Evolutionary conservation across 129 eudicot genomes (phyloP), one percentile per base, ranked within the genome.

Genomic region (Chrysanthemum makinoi): DNA sequence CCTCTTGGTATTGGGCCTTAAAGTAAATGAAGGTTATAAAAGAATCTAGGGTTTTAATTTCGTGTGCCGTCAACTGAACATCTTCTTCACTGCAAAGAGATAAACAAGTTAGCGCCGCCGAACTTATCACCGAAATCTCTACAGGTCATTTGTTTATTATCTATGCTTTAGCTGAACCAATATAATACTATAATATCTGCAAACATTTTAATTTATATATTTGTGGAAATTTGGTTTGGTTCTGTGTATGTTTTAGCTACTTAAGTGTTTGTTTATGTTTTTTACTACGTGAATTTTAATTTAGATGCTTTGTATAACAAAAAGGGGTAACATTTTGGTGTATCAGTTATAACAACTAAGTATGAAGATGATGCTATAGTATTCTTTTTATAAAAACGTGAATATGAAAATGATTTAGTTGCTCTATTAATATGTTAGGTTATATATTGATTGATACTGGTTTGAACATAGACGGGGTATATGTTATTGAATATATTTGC

Each of bases 21-120:
- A 65, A 68, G 59, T 16, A 30, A 50, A 43, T 35, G 43, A 72
- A 66, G 65, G 76, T 63, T 77, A 70, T 77, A 77, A 70, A 62
- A n/a, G 18, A 22, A 33, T 14, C 60, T 77, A 77, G 81, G 81
- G 81, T 77, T 77, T 77, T 72, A 46, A 63, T 70, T 53, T 16
- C 54, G 11, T 43, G 60, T 62, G 18, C 72, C 66, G 66, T 77
- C 80, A 58, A 19, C 75, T 28, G 50, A 49, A 60, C 58, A 51
- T 35, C 66, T 50, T 56, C 43, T 28, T 50, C 9, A 51, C 70
- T 30, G 64, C 65, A 13, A 58, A 4, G 4, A 3, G 68, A 14
- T 52, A 35, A 30, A 35, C 46, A 66, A 68, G 69, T 15, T 44
- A 60, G 75, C 50, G 69, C 66, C 71, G 81, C 72, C 81, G 81